Base-by-base conservation (phyloP, 129 eudicot species). In the Lactuca sativa region DNA sequence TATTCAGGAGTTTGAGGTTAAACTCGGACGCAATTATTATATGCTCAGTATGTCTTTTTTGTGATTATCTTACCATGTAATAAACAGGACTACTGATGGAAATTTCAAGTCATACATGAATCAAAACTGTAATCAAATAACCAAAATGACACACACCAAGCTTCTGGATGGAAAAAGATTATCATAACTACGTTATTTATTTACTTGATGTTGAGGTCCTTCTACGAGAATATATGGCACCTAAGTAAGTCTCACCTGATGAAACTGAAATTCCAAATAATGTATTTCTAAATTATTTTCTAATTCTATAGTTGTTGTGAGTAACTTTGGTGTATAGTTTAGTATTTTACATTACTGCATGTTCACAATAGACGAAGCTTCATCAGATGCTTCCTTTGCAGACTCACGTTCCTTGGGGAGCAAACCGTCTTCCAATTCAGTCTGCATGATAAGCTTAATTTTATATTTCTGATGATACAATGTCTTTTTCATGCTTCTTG, bases 371-470 rank as follows among this genome's bases (percentile, higher is more conserved):
- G 95, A 76, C 38, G 82, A 67, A 71, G 95, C 95, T 71, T 89
- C 96, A 78, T 85, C 88, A 72, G 89, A 75, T 62, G 92, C 87
- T 78, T 86, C 87, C 73, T 76, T 81, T 71, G 97, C 86, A 75
- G 77, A 71, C 78, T 83, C 93, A 62, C 77, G 90, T 79, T 93
- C 99, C 82, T 85, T 77, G 57, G 72, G 61, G 53, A 85, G 78
- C 77, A 74, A 69, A 14, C 73, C 72, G 62, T 92, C 97, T 84
- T 92, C 97, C 78, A 82, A 67, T 70, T 92, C 95, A 59, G 82
- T 83, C 97, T 92, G 92, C 54, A 72, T 62, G 52, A 79, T 78
- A 83, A 48, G 65, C 58, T 44, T 68, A 59, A 74, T 44, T 61
- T 67, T 37, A 77, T 68, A 62, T 69, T 69, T 76, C 75, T 62